Percentiles rank a stretch among this genome's conserved stretches.
These are phyloP conservation scores for Dysphania ambrosioides DNA, from an alignment of 148 eudicot species.

Conservation along the genomic window DNA sequence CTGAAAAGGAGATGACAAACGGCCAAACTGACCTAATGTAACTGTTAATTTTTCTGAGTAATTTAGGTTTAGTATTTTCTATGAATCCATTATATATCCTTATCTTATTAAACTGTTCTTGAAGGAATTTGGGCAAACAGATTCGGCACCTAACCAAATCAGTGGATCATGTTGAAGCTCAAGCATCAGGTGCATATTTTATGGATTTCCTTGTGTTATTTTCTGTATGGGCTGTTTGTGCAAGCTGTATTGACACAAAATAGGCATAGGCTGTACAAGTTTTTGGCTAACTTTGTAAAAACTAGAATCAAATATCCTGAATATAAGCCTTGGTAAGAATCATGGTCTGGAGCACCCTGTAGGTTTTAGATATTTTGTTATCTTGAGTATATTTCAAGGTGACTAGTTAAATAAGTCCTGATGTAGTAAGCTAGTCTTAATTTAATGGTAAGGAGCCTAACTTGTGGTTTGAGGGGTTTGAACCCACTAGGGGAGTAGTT, in stretches of 20 bases:
- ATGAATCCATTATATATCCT: not conserved
- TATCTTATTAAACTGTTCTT: slow-evolving; percentile 15
- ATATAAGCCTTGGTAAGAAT: not conserved
- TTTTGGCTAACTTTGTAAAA: not conserved
- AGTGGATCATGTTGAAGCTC: slow-evolving; percentile 55
- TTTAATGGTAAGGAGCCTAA: too few relatives aligned
- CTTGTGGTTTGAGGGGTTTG: too few relatives aligned
- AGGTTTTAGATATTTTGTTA: not conserved
- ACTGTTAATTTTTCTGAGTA: not conserved
- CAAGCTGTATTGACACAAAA: not conserved
- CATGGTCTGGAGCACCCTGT: not conserved
- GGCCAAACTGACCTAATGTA: slow-evolving; percentile 69
- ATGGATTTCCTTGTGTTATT: not conserved
- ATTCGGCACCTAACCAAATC: slow-evolving; percentile 57
- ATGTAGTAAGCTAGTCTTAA: not conserved
- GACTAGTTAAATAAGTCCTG: too few relatives aligned
- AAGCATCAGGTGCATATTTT: slow-evolving; percentile 52
- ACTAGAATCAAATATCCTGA: not conserved
- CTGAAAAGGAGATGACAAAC: slow-evolving; percentile 77
- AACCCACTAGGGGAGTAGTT: too few relatives aligned
- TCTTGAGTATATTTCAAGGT: not conserved
- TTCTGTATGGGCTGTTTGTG: not conserved
- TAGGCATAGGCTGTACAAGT: not conserved
- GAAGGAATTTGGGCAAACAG: slow-evolving; percentile 61
- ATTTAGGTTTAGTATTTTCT: not conserved